Percentiles rank a stretch among this genome's conserved stretches.
phyloP scores from a whole-genome alignment of 1,139 yeast species.

The Lodderomyces beijingensis region DNA sequence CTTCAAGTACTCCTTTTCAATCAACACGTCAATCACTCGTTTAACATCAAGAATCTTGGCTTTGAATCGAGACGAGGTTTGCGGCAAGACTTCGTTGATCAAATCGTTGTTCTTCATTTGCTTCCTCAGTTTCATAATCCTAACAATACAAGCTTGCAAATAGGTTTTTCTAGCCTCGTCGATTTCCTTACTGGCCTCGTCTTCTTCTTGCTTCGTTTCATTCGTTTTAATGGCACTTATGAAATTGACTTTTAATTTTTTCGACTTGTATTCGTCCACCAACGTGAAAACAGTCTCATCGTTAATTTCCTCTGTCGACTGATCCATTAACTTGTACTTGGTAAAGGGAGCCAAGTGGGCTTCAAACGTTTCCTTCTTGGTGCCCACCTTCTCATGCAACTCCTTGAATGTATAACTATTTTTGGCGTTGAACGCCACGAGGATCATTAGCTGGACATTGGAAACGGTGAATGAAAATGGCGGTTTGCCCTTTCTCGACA shows the following conservation, averaged over 20 bases:
- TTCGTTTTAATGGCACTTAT: conserved; percentile 70
- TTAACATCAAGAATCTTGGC: conserved; percentile 86
- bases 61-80: conserved; percentile 76
- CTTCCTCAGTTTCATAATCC: conserved; percentile 94
- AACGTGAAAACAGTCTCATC: conserved; percentile 64
- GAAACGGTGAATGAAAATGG: conserved; percentile 82
- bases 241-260: conserved; percentile 80
- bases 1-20: conserved; percentile 79
- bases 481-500: conserved; percentile 77
- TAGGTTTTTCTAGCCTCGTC: conserved; percentile 83
- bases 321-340: conserved; percentile 70
- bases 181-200: conserved; percentile 79
- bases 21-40: conserved; percentile 77
- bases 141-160: conserved; percentile 88
- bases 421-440: conserved; percentile 70
- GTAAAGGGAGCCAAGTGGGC: conserved; percentile 76
- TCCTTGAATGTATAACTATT: conserved; percentile 58
- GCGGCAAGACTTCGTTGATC: conserved; percentile 85
- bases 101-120: conserved; percentile 72
- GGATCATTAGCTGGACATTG: conserved; percentile 79
- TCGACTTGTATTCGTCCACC: conserved; percentile 79
- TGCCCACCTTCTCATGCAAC: conserved; percentile 63
- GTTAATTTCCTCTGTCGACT: conserved; percentile 43
- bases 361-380: conserved; percentile 62
- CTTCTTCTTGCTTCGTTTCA: conserved; percentile 73